Percentiles rank a stretch among this genome's conserved stretches.
Conservation (phyloP, 768 basidiomycete genomes). For the Rhodotorula babjevae region DNA sequence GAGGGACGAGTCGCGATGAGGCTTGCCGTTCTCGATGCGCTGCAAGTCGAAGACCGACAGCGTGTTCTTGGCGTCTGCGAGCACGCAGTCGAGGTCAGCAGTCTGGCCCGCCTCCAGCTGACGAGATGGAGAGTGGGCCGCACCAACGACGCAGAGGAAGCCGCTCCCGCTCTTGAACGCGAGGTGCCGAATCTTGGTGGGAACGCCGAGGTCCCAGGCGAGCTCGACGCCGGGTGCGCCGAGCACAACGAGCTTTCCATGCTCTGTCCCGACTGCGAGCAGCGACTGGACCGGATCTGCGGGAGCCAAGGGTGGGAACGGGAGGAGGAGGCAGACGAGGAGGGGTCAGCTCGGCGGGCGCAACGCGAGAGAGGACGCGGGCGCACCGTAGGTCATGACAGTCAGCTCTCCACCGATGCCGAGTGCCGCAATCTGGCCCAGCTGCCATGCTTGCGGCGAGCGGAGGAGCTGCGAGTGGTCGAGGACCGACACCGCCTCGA, state of each 20-base stretch:
- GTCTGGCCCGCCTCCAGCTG: neutral
- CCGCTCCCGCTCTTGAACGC: constrained; percentile 58
- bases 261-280: constrained; percentile 56
- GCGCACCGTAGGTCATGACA: constrained; percentile 26
- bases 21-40: constrained; percentile 35
- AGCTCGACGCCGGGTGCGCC: constrained; percentile 64
- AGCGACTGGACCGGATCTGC: constrained; percentile 48
- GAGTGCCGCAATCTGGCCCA: constrained; percentile 19
- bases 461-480: constrained; percentile 15
- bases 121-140: constrained; percentile 14
- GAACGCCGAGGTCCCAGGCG: constrained; percentile 53
- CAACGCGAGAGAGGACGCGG: neutral
- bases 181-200: constrained; percentile 56
- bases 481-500: neutral
- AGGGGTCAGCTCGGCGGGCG: neutral
- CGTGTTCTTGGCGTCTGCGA: constrained; percentile 45
- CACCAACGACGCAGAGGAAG: constrained; percentile 63
- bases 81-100: neutral
- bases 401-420: constrained; percentile 34
- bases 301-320: neutral
- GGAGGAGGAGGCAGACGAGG: neutral
- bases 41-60: constrained; percentile 41
- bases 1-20: constrained; percentile 34
- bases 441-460: neutral
- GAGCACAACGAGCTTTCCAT: constrained; percentile 62